A percentile compares a stretch with the other conserved stretches of the same genome.
phyloP scores from a whole-genome alignment of 176 grass and related monocot genomes.

The Oryza glumipatula region DNA sequence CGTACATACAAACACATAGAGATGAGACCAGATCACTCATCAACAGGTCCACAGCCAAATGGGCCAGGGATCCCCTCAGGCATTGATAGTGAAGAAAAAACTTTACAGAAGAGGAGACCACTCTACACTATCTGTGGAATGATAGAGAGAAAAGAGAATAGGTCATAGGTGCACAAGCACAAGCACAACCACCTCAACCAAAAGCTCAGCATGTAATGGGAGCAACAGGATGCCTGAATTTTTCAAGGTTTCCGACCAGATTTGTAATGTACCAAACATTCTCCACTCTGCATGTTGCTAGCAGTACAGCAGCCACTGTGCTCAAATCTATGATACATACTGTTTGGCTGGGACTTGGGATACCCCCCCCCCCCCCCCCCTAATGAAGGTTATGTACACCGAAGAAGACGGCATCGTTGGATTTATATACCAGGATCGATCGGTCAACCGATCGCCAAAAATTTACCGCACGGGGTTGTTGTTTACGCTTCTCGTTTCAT shows the following conservation, averaged over 20 bases:
- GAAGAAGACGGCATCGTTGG: neutral
- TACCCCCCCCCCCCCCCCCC: neutral
- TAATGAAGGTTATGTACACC: conserved; percentile 38
- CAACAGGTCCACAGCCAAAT: conserved; percentile 7
- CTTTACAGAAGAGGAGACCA: conserved; percentile 12
- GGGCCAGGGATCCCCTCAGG: neutral
- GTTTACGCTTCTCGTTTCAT: neutral
- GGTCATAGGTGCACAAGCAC: conserved; percentile 19
- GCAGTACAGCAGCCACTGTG: conserved; percentile 14
- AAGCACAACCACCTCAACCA: conserved; percentile 21
- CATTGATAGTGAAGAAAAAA: neutral
- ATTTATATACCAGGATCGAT: conserved; percentile 4
- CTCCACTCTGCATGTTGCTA: conserved; percentile 20
- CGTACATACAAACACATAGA: neutral
- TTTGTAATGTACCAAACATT: conserved; percentile 41
- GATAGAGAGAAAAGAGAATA: neutral
- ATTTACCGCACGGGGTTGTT: neutral
- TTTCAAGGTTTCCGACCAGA: neutral
- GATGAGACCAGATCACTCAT: neutral
- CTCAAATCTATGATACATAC: neutral
- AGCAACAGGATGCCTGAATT: neutral
- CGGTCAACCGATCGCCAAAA: neutral
- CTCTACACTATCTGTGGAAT: neutral
- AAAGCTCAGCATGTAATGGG: neutral
- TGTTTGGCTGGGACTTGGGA: neutral